These are phyloP conservation scores for Russula olivacea DNA, from an alignment of 768 basidiomycete genomes.

Conservation along the genomic window DNA sequence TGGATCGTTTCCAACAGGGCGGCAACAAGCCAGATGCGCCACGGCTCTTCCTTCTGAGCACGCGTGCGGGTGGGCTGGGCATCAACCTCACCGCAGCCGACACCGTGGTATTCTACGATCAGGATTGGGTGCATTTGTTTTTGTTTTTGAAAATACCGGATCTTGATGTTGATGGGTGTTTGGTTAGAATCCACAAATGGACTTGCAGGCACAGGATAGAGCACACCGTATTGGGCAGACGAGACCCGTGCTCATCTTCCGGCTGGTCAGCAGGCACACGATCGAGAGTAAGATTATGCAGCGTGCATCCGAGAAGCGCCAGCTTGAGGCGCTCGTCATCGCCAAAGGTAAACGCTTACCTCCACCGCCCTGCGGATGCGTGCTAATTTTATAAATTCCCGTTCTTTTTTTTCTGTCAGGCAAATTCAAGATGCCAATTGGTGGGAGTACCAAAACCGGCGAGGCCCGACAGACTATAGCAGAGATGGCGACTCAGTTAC, in stretches of 20 bases:
- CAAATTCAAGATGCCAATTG: slow-evolving; percentile 76
- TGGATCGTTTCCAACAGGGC: slow-evolving; percentile 75
- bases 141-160: not conserved
- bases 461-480: slow-evolving; percentile 59
- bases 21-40: slow-evolving; percentile 61
- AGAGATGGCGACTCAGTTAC: slow-evolving; percentile 72
- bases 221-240: slow-evolving; percentile 97
- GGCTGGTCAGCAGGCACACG: slow-evolving; percentile 81
- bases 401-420: slow-evolving; percentile 36
- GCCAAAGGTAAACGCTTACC: slow-evolving; percentile 58
- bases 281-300: slow-evolving; percentile 91
- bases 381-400: not conserved
- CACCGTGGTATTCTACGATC: slow-evolving; percentile 91
- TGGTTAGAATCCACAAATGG: slow-evolving; percentile 89
- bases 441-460: slow-evolving; percentile 35
- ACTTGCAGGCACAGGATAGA: slow-evolving; percentile 91
- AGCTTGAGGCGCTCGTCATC: slow-evolving; percentile 92
- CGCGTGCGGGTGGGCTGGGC: slow-evolving; percentile 72
- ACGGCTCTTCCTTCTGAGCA: slow-evolving; percentile 71
- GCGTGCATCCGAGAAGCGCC: slow-evolving; percentile 77
- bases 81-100: slow-evolving; percentile 79
- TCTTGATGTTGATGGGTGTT: not conserved
- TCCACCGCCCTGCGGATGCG: not conserved
- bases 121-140: slow-evolving; percentile 64
- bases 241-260: slow-evolving; percentile 81